Evolutionary conservation across 2,329 filamentous ascomycete species (phyloP), one percentile per base, ranked within the genome.

Genomic region (Hymenoscyphus salicellus): DNA sequence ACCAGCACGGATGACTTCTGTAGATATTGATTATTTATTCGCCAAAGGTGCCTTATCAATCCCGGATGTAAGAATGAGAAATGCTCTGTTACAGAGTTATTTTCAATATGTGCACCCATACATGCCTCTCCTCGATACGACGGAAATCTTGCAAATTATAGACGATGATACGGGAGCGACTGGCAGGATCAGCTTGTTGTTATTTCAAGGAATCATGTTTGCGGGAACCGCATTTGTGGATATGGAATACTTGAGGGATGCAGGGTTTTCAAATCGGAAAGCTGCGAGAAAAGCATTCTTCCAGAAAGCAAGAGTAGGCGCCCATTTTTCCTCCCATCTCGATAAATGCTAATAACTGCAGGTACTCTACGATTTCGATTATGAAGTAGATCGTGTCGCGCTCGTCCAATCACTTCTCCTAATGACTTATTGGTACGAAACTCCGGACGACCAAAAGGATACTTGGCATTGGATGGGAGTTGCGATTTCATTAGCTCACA

Each of bases 381-480:
- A 96, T 77, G 94, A 98, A 78, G 86, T 88, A 55, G 93, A 97
- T 76, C 90, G 93, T 60, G 89, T 97, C 64, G 87, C 92, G 23
- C 84, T 97, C 28, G 92, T 97, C 17, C 94, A 97, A 78, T 89
- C 91, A 4, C 82, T 97, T 26, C 82, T 97, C 28, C 83, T 97
- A 65, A 93, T 97, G 90, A 97, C 93, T 3, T 97, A 96, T 77
- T 98, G 94, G 90, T 97, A 97, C 76, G 93, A 97, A 78, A 96
- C 92, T 14, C 93, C 93, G 0, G 93, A 97, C 78, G 94, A 97
- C 76, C 92, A 97, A 75, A 97, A 97, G 77, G 94, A 97, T 76
- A 97, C 93, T 56, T 97, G 94, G 91, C 93, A 97, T 75, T 97
- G 93, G 94, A 96, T 97, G 91, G 94, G 94, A 20, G 92, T 97